Evolutionary conservation across 495 filamentous ascomycete genomes (phyloP).

Genomic region (Talaromyces stipitatus): DNA sequence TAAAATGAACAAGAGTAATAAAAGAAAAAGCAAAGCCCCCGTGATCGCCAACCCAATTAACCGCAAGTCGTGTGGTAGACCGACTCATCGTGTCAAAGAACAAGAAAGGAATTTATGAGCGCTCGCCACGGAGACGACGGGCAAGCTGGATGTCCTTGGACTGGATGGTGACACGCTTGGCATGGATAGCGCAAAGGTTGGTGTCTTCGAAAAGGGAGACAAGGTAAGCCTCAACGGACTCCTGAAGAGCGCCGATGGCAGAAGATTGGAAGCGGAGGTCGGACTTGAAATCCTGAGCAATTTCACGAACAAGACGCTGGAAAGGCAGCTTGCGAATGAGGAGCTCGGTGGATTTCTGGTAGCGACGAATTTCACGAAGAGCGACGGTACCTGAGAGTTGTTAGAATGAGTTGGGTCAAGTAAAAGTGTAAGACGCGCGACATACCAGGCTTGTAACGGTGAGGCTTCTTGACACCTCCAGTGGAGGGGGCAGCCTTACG

Average conservation of each 20-base stretch:
- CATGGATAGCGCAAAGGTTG: slow-evolving; percentile 99
- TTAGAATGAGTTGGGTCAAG: slow-evolving; percentile 21
- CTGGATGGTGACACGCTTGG: slow-evolving; percentile 98
- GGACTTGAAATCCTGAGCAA: slow-evolving; percentile 99
- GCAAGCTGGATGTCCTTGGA: slow-evolving; percentile 96
- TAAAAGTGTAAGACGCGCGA: slow-evolving; percentile 8
- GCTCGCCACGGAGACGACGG: slow-evolving; percentile 93
- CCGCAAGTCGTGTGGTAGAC: slow-evolving; percentile 20
- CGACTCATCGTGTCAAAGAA: slow-evolving; percentile 4
- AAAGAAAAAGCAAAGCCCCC: slow-evolving; percentile 31
- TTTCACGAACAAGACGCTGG: slow-evolving; percentile 99
- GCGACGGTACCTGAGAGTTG: slow-evolving; percentile 75
- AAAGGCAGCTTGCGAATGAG: slow-evolving; percentile 99
- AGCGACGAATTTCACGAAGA: slow-evolving; percentile 99
- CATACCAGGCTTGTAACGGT: slow-evolving; percentile 98
- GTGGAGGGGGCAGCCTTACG: slow-evolving; percentile 70
- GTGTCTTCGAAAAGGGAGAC: slow-evolving; percentile 99
- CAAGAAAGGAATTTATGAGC: slow-evolving; percentile 47
- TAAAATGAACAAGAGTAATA: slow-evolving; percentile 25
- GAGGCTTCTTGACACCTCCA: slow-evolving; percentile 99
- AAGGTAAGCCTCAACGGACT: slow-evolving; percentile 99
- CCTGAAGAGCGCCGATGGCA: slow-evolving; percentile 98
- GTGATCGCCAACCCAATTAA: slow-evolving; percentile 41
- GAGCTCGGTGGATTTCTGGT: slow-evolving; percentile 99
- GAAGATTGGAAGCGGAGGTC: slow-evolving; percentile 99